Evolutionary conservation across 1,139 yeast genomes (phyloP).

Genomic region (Suhomyces anneliseae): DNA sequence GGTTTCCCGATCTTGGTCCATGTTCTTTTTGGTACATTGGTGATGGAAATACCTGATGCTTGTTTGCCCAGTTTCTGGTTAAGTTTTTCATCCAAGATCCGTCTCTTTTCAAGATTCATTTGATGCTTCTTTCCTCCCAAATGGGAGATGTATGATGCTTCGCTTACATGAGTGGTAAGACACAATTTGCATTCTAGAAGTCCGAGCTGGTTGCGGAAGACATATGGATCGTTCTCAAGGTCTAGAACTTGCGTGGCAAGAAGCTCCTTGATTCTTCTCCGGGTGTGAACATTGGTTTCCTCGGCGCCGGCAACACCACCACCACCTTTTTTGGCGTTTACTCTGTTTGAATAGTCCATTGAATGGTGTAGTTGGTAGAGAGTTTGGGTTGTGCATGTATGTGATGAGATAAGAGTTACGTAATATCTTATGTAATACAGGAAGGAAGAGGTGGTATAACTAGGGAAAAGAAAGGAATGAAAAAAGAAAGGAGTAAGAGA

Average conservation of each 20-base stretch:
- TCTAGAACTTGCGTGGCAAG: slow-evolving; percentile 61
- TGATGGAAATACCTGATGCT: slow-evolving; percentile 15
- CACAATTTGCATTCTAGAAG: slow-evolving; percentile 75
- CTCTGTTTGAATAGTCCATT: slow-evolving; percentile 50
- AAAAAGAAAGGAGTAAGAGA: too few species aligned
- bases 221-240: slow-evolving; percentile 75
- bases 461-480: too few species aligned
- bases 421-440: not conserved
- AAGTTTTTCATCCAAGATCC: slow-evolving; percentile 42
- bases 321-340: slow-evolving; percentile 45
- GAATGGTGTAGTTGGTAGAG: not conserved
- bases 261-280: slow-evolving; percentile 63
- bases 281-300: slow-evolving; percentile 65
- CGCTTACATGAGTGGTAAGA: slow-evolving; percentile 69
- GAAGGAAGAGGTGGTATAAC: too few species aligned
- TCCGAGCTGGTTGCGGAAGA: slow-evolving; percentile 72
- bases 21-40: slow-evolving; percentile 38
- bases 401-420: not conserved
- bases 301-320: slow-evolving; percentile 78
- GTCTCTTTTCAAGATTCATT: slow-evolving; percentile 61
- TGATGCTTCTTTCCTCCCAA: slow-evolving; percentile 79
- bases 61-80: slow-evolving; percentile 5
- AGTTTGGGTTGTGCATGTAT: not conserved
- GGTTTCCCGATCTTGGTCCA: slow-evolving; percentile 74
- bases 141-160: slow-evolving; percentile 77